Evolutionary conservation across 495 filamentous ascomycete species (phyloP).

Genomic region (Penicillium paradoxum): DNA sequence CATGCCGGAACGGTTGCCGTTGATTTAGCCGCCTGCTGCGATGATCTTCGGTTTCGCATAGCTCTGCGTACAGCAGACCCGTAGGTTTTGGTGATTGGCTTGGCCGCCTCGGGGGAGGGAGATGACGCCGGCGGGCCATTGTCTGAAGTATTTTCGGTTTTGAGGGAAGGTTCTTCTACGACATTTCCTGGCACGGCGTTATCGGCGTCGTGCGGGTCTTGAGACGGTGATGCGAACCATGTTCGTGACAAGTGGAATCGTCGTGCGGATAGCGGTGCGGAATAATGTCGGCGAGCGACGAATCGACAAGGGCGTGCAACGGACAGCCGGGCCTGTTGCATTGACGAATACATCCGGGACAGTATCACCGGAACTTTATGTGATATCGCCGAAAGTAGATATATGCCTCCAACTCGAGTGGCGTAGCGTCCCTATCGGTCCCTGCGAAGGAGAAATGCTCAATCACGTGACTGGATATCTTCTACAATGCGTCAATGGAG

Average conservation of each 20-base stretch:
- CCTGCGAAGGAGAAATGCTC: neutral
- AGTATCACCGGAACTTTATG: conserved; percentile 24
- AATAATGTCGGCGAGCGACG: conserved; percentile 41
- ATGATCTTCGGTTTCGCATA: conserved; percentile 30
- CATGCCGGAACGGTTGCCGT: conserved; percentile 33
- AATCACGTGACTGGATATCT: conserved; percentile 1
- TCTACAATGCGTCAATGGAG: neutral
- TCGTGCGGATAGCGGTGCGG: conserved; percentile 25
- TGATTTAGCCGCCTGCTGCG: conserved; percentile 16
- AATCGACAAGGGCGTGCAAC: conserved; percentile 42
- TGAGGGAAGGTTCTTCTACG: conserved; percentile 23
- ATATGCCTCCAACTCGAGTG: conserved; percentile 17
- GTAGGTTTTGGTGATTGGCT: conserved; percentile 31
- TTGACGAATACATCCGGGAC: conserved; percentile 43
- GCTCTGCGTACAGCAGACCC: conserved; percentile 39
- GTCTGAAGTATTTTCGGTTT: conserved; percentile 14
- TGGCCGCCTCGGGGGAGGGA: conserved; percentile 12
- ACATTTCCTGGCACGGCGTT: conserved; percentile 18
- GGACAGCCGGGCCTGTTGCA: conserved; percentile 34
- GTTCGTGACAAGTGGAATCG: conserved; percentile 35
- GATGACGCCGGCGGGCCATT: conserved; percentile 12
- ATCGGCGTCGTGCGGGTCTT: conserved; percentile 26
- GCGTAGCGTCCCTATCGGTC: neutral
- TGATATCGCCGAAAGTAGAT: conserved; percentile 17
- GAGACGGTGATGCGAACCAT: conserved; percentile 32